These are phyloP conservation scores for Rickenella mellea DNA, from an alignment of 768 basidiomycete species.

Conservation along the genomic window DNA sequence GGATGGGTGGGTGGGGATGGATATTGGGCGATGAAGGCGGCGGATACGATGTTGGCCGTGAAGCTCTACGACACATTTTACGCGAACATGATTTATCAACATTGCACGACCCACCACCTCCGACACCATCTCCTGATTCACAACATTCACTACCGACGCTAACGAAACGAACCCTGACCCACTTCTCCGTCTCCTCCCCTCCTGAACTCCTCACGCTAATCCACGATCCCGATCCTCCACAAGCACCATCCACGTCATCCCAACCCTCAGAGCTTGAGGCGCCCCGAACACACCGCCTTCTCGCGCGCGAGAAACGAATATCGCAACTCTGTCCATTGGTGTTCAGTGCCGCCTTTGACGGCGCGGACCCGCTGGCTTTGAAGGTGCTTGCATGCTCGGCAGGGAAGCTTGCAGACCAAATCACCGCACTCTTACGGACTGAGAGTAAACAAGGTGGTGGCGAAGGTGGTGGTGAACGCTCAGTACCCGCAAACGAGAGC, in stretches of 20 bases:
- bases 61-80: conserved; percentile 62
- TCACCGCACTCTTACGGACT: conserved; percentile 42
- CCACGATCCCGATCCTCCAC: conserved; percentile 49
- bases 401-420: conserved; percentile 45
- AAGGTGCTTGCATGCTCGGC: conserved; percentile 46
- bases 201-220: conserved; percentile 58
- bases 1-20: conserved; percentile 80
- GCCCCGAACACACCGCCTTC: conserved; percentile 11
- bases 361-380: conserved; percentile 56
- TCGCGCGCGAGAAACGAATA: conserved; percentile 61
- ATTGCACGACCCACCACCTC: conserved; percentile 16
- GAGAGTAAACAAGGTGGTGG: conserved; percentile 13
- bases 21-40: conserved; percentile 79
- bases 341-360: conserved; percentile 68
- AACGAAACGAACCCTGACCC: conserved; percentile 36
- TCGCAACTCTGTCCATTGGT: conserved; percentile 68
- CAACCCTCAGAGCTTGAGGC: too few relatives aligned
- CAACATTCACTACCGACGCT: conserved; percentile 19
- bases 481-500: conserved; percentile 42
- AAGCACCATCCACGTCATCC: conserved; percentile 10
- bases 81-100: conserved; percentile 43
- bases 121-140: conserved; percentile 20
- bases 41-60: conserved; percentile 71
- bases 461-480: conserved; percentile 3
- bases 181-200: conserved; percentile 45